A percentile compares a stretch with the other conserved stretches of the same genome.
Evolutionary conservation across 257 asterid species (phyloP).

Genomic region (Osmanthus fragrans): DNA sequence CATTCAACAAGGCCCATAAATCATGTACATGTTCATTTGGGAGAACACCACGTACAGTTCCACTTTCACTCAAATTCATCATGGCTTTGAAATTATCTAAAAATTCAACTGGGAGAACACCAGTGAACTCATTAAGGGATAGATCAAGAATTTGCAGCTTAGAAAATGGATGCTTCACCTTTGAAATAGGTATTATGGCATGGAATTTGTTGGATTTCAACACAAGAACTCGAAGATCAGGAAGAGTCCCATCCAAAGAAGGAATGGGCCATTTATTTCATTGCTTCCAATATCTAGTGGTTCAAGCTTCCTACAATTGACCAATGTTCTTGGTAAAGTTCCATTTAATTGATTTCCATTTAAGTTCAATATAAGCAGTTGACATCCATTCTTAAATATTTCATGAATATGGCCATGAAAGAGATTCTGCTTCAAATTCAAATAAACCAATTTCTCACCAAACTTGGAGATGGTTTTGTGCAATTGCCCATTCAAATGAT

Average conservation of each 20-base stretch:
- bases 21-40: no score
- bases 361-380: slow-evolving; percentile 1
- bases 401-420: slow-evolving; percentile 15
- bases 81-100: slow-evolving; percentile 22
- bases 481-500: no score
- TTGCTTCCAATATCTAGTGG: slow-evolving; percentile 27
- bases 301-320: slow-evolving; percentile 17
- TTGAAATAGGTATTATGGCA: slow-evolving; percentile 2
- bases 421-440: no score
- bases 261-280: background rate
- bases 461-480: no score
- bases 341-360: slow-evolving; percentile 21
- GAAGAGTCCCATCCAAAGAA: no score
- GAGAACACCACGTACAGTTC: background rate
- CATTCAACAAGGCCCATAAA: slow-evolving; percentile 12
- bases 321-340: slow-evolving; percentile 19
- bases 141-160: no score
- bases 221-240: slow-evolving; percentile 24
- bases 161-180: no score
- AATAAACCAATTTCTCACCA: no score
- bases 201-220: slow-evolving; percentile 21
- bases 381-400: background rate
- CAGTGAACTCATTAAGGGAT: background rate
- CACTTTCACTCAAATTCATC: background rate
- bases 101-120: slow-evolving; percentile 4